A percentile compares a stretch with the other conserved stretches of the same genome.
Conservation (phyloP, 1,284 basidiomycete genomes). For the Naganishia albida region DNA sequence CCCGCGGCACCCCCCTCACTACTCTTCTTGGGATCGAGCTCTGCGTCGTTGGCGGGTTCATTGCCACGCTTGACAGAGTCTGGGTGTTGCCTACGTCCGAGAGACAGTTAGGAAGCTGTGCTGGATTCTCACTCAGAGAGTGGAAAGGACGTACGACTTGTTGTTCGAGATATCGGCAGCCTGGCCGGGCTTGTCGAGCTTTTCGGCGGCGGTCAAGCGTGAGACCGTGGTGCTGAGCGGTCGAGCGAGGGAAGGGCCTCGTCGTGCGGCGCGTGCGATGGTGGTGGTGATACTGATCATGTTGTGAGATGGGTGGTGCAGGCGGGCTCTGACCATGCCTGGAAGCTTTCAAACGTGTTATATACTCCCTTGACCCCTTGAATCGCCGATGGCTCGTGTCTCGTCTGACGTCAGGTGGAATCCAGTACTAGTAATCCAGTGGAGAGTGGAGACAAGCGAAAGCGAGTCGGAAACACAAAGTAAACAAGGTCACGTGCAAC, state of each 20-base stretch:
- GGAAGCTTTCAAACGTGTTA: background rate
- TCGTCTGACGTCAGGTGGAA: conserved; percentile 19
- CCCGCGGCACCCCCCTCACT: conserved; percentile 21
- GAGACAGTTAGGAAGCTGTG: background rate
- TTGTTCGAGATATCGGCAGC: conserved; percentile 9
- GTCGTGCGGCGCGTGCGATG: conserved; percentile 16
- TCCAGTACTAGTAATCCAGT: background rate
- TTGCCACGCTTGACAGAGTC: conserved; percentile 12
- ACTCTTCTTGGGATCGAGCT: conserved; percentile 25
- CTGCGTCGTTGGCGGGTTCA: conserved; percentile 23
- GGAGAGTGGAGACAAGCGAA: background rate
- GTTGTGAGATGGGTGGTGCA: background rate
- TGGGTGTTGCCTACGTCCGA: conserved; percentile 12
- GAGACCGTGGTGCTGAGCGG: background rate
- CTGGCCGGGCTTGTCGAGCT: conserved; percentile 23
- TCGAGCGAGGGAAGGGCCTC: conserved; percentile 4
- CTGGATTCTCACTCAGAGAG: background rate
- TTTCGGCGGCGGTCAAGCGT: conserved; percentile 1
- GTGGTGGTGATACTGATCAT: background rate
- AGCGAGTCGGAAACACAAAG: background rate
- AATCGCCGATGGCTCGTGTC: conserved; percentile 4
- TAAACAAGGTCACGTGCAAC: conserved; percentile 12
- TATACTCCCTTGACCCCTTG: background rate
- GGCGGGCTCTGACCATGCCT: background rate
- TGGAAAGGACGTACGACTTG: background rate